A percentile compares a stretch with the other conserved stretches of the same genome.
Evolutionary conservation across 495 filamentous ascomycete genomes (phyloP).

Genomic region (Hyaloscypha bicolor): DNA sequence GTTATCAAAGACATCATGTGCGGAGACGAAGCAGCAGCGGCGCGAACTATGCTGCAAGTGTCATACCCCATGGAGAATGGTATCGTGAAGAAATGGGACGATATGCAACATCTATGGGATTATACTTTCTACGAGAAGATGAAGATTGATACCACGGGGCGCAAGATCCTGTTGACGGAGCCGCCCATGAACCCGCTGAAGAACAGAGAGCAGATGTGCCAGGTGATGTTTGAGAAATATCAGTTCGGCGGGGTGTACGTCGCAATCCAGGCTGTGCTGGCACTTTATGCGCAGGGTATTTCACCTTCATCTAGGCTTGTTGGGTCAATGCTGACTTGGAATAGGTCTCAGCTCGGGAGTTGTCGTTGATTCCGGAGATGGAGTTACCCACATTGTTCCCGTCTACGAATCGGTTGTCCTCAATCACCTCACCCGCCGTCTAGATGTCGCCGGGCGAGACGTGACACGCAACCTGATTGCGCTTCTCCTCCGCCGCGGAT

Average conservation of each 20-base stretch:
- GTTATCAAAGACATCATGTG: conserved; percentile 99
- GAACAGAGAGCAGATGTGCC: conserved; percentile 95
- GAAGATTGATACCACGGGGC: conserved; percentile 83
- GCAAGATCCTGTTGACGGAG: conserved; percentile 98
- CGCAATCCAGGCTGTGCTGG: conserved; percentile 96
- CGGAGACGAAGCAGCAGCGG: conserved; percentile 95
- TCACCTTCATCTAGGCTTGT: neutral
- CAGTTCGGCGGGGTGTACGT: conserved; percentile 97
- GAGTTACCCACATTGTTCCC: conserved; percentile 97
- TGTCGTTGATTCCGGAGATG: conserved; percentile 96
- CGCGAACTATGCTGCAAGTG: conserved; percentile 95
- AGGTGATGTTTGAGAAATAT: conserved; percentile 98
- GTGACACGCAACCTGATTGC: conserved; percentile 97
- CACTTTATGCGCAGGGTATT: conserved; percentile 93
- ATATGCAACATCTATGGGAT: conserved; percentile 99
- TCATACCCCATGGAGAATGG: conserved; percentile 99
- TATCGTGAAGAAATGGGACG: conserved; percentile 98
- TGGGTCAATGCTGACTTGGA: conserved; percentile 19
- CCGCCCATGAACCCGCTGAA: conserved; percentile 96
- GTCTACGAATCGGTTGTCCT: conserved; percentile 97
- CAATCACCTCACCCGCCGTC: conserved; percentile 89
- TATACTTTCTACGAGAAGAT: conserved; percentile 98
- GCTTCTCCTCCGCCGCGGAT: conserved; percentile 90
- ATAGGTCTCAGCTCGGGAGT: conserved; percentile 81
- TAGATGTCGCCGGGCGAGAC: conserved; percentile 96